A percentile compares a stretch with the other conserved stretches of the same genome.
phyloP scores from a whole-genome alignment of 2,329 filamentous ascomycete genomes.

The Periconia digitata region DNA sequence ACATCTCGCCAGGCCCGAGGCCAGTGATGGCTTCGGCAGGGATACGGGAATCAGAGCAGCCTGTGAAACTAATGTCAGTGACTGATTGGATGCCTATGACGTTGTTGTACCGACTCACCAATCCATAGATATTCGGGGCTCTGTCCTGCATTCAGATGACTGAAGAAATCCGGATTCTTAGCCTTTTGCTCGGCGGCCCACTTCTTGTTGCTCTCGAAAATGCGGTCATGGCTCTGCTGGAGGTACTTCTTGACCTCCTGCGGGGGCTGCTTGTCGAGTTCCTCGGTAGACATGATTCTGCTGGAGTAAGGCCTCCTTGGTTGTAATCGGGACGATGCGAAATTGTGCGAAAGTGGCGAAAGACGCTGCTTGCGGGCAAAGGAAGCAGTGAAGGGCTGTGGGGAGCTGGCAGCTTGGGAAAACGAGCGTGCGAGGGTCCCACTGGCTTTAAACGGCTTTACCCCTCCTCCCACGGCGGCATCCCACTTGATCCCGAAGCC shows the following conservation, averaged over 20 bases:
- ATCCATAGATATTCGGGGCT: conserved; percentile 66
- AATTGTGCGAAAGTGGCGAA: not conserved
- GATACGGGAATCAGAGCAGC: conserved; percentile 44
- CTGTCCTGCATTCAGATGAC: conserved; percentile 65
- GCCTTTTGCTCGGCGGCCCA: conserved; percentile 64
- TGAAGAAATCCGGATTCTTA: conserved; percentile 67
- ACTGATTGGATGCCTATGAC: not conserved
- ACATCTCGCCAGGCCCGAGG: conserved; percentile 38
- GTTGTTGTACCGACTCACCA: conserved; percentile 23
- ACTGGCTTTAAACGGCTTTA: not conserved
- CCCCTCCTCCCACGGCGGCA: not conserved
- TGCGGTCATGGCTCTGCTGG: conserved; percentile 63
- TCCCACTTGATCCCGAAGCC: not conserved
- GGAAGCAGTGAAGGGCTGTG: not conserved
- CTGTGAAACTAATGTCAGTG: conserved; percentile 11
- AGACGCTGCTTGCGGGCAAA: not conserved
- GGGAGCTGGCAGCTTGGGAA: not conserved
- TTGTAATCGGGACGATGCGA: not conserved
- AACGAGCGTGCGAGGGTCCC: not conserved
- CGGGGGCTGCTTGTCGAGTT: conserved; percentile 14
- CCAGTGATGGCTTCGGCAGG: conserved; percentile 46
- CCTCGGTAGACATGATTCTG: conserved; percentile 22
- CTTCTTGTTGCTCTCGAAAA: conserved; percentile 68
- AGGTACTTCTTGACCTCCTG: conserved; percentile 53
- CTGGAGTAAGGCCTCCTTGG: conserved; percentile 1